A percentile compares a stretch with the other conserved stretches of the same genome.
These are phyloP conservation scores for Cyclanthera cordifolia DNA, from an alignment of 306 rosid genomes.

Conservation along the genomic window DNA sequence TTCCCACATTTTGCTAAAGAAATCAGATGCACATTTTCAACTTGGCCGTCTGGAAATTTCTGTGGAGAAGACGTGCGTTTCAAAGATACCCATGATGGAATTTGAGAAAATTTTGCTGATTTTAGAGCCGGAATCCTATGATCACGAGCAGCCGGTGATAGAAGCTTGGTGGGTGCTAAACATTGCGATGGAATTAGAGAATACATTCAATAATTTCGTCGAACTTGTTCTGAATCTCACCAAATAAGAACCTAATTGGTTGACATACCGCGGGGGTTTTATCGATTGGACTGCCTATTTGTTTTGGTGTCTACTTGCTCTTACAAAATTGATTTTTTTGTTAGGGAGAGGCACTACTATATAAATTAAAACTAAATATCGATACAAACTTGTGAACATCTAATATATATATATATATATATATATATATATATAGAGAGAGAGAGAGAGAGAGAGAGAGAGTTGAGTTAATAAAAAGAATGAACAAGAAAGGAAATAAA, in stretches of 20 bases:
- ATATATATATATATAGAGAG: too few species aligned
- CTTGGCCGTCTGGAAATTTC: slow-evolving; percentile 23
- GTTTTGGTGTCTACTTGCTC: too few species aligned
- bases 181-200: slow-evolving; percentile 18
- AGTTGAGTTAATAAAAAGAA: too few species aligned
- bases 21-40: slow-evolving; percentile 44
- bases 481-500: too few species aligned
- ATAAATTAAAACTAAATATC: too few species aligned
- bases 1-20: slow-evolving; percentile 42
- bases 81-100: slow-evolving; percentile 47
- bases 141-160: slow-evolving; percentile 9
- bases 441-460: too few species aligned
- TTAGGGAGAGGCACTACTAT: too few species aligned
- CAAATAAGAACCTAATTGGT: neutral
- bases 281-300: too few species aligned
- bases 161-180: slow-evolving; percentile 13
- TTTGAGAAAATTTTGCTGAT: slow-evolving; percentile 27
- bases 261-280: too few species aligned
- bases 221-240: neutral
- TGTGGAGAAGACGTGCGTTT: slow-evolving; percentile 14
- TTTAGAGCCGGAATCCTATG: slow-evolving; percentile 15
- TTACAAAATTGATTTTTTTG: too few species aligned
- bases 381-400: too few species aligned
- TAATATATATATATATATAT: too few species aligned
- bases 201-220: slow-evolving; percentile 21